Evolutionary conservation across 257 asterid species (phyloP), one percentile per base, ranked within the genome.

Genomic region (Fraxinus americana): DNA sequence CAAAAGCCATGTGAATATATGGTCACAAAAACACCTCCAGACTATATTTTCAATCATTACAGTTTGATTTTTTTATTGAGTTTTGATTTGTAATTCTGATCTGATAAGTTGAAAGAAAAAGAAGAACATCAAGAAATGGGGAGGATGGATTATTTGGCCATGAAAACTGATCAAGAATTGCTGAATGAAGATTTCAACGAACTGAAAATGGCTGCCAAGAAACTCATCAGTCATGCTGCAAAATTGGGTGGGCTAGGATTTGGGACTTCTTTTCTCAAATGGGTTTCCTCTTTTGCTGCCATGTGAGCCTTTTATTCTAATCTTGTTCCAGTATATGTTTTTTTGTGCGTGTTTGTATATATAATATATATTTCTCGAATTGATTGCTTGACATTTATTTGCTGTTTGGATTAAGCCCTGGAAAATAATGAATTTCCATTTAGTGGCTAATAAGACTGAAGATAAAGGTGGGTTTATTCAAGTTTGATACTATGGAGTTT

Each of bases 231-330:
- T 71, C 97, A 91, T 79, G 92, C 93, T 74, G 25, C 92, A 75
- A 78, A 25, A 11, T 73, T 90, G 72, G 91, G 94, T 0, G 94
- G 88, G 78, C 66, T 77, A 14, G 94, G 89, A 25, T 84, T 91
- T 45, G 98, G 97, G 79, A 82, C 96, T 66, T 87, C 93, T 71
- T 86, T 95, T 79, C 91, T 95, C 87, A 81, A 81, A 91, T 95
- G 98, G 99, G 81, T 93, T 16, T 88, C 97, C 70, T 93, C 98
- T 50, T 86, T 90, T 36, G 88, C 98, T 50, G 98, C 99, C 82
- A 93, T 95, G 99, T 93, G 76, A 75, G 91, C 69, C n/a, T 50
- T 19, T 63, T 63, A 63, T 9, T 63, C 69, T 2, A 25, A 25
- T 41, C 32, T 3, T 27, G 14, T 23, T 9, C 1, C 7, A 23